These are phyloP conservation scores for Pichia pseudocactophila DNA, from an alignment of 805 yeast species.

Conservation along the genomic window DNA sequence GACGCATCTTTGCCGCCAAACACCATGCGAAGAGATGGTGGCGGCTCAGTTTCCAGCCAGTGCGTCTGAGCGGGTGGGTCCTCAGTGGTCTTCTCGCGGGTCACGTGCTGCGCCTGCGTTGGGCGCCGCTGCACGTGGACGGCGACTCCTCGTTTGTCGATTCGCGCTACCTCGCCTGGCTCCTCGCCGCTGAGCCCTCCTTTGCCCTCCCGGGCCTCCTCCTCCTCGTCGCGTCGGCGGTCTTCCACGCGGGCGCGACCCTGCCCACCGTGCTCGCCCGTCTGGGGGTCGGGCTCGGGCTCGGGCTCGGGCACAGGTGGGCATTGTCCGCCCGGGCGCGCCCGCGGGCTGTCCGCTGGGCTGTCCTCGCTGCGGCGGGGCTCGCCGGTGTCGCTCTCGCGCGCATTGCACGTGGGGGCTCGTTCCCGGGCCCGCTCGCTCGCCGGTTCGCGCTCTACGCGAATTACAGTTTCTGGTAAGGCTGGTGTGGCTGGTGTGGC, in stretches of 20 bases:
- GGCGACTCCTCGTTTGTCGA: not conserved
- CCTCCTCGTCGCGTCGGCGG: not conserved
- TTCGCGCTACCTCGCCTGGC: not conserved
- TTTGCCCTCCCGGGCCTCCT: too few species aligned
- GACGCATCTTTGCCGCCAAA: conserved; percentile 13
- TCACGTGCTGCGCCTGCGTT: not conserved
- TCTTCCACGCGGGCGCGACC: not conserved
- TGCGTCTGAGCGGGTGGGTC: not conserved
- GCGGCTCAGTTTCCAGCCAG: not conserved
- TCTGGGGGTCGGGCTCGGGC: too few species aligned
- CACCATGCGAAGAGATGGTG: not conserved
- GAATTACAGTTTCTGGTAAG: too few species aligned
- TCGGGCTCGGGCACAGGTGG: too few species aligned
- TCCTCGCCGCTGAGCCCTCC: not conserved
- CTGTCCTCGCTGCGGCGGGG: too few species aligned
- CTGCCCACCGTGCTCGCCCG: not conserved
- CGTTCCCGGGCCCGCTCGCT: too few species aligned
- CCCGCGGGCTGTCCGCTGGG: too few species aligned
- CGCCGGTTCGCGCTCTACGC: too few species aligned
- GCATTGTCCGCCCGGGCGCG: too few species aligned
- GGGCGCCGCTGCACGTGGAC: not conserved
- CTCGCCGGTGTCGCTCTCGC: too few species aligned
- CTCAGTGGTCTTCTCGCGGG: not conserved
- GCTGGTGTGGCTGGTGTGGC: too few species aligned
- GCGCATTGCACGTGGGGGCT: too few species aligned